Base-by-base conservation (phyloP, 345 rosid species). In the Acer yangbiense region DNA sequence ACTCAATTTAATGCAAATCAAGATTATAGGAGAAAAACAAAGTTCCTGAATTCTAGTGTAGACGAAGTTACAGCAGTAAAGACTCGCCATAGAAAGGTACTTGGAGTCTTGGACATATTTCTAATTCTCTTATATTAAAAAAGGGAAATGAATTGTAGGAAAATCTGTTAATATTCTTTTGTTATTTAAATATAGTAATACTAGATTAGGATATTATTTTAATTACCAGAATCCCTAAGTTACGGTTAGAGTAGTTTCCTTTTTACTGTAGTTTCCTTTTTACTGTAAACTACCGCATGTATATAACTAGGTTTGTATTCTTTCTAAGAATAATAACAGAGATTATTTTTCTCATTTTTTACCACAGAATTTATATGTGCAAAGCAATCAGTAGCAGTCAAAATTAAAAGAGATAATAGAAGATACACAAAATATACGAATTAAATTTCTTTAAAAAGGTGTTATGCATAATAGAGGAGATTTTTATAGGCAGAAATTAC, bases 391-490 rank as follows among this genome's bases (percentile, higher is more conserved):
- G 12, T 18, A 65, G 21, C 20, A 9, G 4, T 65, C 3, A 65
- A 32, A 65, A 65, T 16, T 4, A 35, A 14, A 65, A 65, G 18
- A 65, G 20, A 65, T 14, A 29, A 65, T 65, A 32, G n/a, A 65
- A 13, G 21, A 16, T 65, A 7, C 41, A 32, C 46, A 65, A 29
- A 29, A 65, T 17, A 6, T 65, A 65, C 16, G 44, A 32, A 65
- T 16, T 29, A 41, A 65, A 35, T 65, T 65, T 17, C 44, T 32
- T 9, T 7, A 16, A 32, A 65, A 65, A 20, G 46, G 20, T 27
- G 44, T 14, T 41, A 65, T 7, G 43, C 44, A 32, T 25, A 65
- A 65, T 65, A 65, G 68, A 65, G 68, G 46, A 65, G 39, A 65
- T 32, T 2, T 65, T 32, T 65, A 32, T 32, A 65, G 18, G 46